Evolutionary conservation across 2,329 filamentous ascomycete species (phyloP).

Genomic region (Colletotrichum paranaense): DNA sequence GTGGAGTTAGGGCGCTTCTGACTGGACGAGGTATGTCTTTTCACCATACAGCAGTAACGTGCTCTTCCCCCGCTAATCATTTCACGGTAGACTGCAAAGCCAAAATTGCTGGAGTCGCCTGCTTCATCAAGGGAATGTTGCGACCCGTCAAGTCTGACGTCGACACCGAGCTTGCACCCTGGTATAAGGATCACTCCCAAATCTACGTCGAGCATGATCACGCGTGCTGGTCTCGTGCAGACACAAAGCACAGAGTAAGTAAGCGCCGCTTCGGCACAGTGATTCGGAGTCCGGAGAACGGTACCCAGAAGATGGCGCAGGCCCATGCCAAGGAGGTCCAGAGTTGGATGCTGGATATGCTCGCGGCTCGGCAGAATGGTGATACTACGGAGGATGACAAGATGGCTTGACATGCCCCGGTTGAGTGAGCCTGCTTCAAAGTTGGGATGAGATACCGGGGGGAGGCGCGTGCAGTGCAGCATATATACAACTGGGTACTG

Average conservation of each 20-base stretch:
- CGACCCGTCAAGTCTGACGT: conserved; percentile 83
- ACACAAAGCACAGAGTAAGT: conserved; percentile 67
- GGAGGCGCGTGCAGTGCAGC: neutral
- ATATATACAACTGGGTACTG: neutral
- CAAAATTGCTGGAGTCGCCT: conserved; percentile 78
- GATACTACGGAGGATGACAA: conserved; percentile 64
- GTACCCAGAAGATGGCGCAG: conserved; percentile 67
- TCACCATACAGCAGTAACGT: neutral
- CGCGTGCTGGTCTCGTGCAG: conserved; percentile 77
- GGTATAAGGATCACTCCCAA: conserved; percentile 86
- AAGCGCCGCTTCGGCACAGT: conserved; percentile 72
- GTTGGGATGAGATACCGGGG: too few species aligned
- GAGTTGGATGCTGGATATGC: conserved; percentile 60
- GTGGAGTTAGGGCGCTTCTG: conserved; percentile 84
- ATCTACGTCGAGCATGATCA: conserved; percentile 84
- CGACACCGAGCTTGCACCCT: conserved; percentile 77
- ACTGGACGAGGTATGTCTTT: conserved; percentile 75
- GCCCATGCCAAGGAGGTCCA: conserved; percentile 63
- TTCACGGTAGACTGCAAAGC: conserved; percentile 67
- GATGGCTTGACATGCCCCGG: conserved; percentile 36
- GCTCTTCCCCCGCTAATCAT: neutral
- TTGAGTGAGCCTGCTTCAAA: neutral
- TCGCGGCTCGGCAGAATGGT: conserved; percentile 47
- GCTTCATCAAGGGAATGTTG: conserved; percentile 83
- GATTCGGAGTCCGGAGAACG: conserved; percentile 59